Base-by-base conservation (phyloP, 495 filamentous ascomycete genomes). In the Penicillium ochrochloron region DNA sequence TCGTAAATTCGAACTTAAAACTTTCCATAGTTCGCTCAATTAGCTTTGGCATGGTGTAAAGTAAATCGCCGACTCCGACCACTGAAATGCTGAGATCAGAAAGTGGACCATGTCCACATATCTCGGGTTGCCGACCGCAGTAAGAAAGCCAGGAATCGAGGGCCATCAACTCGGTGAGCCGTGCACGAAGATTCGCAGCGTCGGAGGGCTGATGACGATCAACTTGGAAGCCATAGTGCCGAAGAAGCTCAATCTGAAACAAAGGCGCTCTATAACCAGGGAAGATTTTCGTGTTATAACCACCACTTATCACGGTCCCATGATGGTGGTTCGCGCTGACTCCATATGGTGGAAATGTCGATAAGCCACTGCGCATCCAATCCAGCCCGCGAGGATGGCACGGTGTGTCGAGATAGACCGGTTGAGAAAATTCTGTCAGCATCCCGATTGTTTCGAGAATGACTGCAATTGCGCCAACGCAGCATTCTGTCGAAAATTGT, bases 131-230 rank as follows among this genome's bases (percentile, higher is more conserved):
- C 2, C 59, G 59, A 41, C 59, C 59, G 25, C 59, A 61, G 19
- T 61, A 61, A 15, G 59, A 61, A 23, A 61, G 44, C 59, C 59
- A 61, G 21, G 59, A 51, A 29, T 61, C 59, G 5, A 61, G 44
- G 9, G 59, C 59, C 59, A 61, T 61, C 33, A 61, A 33, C 29
- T 61, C 59, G 1, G 59, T 51, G 10, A 61, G 46, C 17, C 59
- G 59, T 12, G 59, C 44, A 1, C 59, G 59, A 17, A 61, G 31
- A 11, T 52, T 61, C 27, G 59, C 59, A 5, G 59, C 46, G 19
- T 61, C 59, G 17, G 46, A 52, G 19, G 42, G 59, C 33, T 51
- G 46, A 27, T 25, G 31, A 12, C 59, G 44, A 27, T 61, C 44
- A 15, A 61, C 59, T n/a, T 61, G 59, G 12, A 51, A 61, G 9